phyloP scores from a whole-genome alignment of 2,329 filamentous ascomycete genomes.

The Monilinia polystroma region DNA sequence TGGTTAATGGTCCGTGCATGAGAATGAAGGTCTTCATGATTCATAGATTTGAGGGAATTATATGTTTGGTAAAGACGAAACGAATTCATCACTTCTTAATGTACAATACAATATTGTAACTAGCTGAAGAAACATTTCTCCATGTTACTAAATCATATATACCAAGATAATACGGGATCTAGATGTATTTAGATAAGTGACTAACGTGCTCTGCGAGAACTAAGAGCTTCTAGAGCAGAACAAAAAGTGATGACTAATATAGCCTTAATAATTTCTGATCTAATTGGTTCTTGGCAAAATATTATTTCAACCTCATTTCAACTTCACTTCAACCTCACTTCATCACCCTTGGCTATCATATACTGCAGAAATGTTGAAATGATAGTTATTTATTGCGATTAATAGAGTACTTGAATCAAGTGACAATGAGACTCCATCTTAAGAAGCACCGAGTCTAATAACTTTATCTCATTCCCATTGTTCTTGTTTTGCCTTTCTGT shows the following conservation, averaged over 20 bases:
- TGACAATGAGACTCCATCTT: neutral
- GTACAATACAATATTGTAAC: too few relatives aligned
- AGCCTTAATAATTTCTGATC: neutral
- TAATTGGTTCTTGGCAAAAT: neutral
- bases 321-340: constrained; percentile 9
- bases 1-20: neutral
- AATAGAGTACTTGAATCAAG: neutral
- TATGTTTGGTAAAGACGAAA: too few relatives aligned
- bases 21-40: neutral
- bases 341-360: neutral
- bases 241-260: constrained; percentile 6
- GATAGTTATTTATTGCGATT: neutral
- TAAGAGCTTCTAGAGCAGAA: neutral
- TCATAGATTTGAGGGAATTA: neutral
- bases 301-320: neutral
- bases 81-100: too few relatives aligned
- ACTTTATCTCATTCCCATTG: neutral
- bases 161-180: neutral
- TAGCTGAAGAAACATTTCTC: too few relatives aligned
- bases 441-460: neutral
- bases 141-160: too few relatives aligned
- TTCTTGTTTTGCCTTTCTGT: neutral
- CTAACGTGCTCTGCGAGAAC: neutral
- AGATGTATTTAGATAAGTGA: neutral
- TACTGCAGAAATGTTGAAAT: neutral